These are phyloP conservation scores for Setaria viridis DNA, from an alignment of 202 grass and related monocot species.

Conservation along the genomic window DNA sequence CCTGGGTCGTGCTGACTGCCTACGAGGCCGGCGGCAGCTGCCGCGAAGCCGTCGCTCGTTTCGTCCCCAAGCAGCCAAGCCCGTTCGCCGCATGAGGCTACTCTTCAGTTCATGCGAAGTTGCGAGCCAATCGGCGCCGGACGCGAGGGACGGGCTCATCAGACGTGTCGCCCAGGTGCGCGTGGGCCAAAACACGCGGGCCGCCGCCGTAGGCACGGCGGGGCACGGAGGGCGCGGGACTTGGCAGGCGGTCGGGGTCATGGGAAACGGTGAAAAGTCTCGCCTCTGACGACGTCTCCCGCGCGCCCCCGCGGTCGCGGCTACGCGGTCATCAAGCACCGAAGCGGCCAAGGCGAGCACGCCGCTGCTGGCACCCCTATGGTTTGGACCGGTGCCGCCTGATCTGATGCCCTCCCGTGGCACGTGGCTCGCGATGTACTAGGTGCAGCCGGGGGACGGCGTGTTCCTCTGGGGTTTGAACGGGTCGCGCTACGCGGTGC, in stretches of 20 bases:
- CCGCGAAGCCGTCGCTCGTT: conserved; percentile 5
- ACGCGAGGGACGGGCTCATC: background rate
- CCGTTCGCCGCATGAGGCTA: background rate
- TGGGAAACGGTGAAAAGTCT: conserved; percentile 15
- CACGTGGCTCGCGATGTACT: background rate
- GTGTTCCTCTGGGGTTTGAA: conserved; percentile 21
- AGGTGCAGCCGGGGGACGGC: background rate
- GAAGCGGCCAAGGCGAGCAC: background rate
- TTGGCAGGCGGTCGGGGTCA: background rate
- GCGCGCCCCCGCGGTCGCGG: background rate
- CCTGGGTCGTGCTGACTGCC: background rate
- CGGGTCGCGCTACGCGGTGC: background rate
- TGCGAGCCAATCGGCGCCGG: background rate
- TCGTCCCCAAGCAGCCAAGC: background rate
- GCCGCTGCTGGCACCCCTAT: background rate
- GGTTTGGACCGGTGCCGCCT: background rate
- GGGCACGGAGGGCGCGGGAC: background rate
- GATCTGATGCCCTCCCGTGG: background rate
- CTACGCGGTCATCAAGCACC: conserved; percentile 22
- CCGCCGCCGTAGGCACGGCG: background rate
- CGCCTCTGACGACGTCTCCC: background rate
- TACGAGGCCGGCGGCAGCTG: background rate
- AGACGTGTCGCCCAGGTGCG: background rate
- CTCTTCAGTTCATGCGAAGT: background rate
- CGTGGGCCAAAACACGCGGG: background rate